Percentiles rank a stretch among this genome's conserved stretches.
Conservation (phyloP, 225 moss, liverwort and hornwort species). For the Thuidium tamariscinum region DNA sequence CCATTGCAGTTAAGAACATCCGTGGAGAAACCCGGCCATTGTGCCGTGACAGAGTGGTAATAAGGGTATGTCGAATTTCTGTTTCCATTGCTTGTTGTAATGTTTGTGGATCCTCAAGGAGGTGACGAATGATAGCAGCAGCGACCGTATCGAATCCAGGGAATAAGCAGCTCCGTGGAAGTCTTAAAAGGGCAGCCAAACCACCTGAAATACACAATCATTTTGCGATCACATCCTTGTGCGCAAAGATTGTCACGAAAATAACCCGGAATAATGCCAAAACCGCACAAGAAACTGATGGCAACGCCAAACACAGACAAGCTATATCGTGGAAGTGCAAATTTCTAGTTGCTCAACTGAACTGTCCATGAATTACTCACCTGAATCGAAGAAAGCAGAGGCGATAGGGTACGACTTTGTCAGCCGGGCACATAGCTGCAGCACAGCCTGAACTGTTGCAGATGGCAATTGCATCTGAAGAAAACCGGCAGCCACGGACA, state of each 20-base stretch:
- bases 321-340: neutral
- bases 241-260: neutral
- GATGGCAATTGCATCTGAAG: slow-evolving; percentile 67
- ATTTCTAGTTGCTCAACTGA: neutral
- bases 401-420: slow-evolving; percentile 82
- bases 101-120: slow-evolving; percentile 94
- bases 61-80: slow-evolving; percentile 77
- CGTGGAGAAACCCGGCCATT: slow-evolving; percentile 89
- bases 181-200: slow-evolving; percentile 51
- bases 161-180: slow-evolving; percentile 59
- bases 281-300: neutral
- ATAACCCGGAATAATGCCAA: neutral
- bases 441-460: slow-evolving; percentile 69
- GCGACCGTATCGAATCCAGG: slow-evolving; percentile 83
- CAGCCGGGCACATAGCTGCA: slow-evolving; percentile 84
- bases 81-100: slow-evolving; percentile 92
- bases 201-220: slow-evolving; percentile 44
- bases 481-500: slow-evolving; percentile 57
- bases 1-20: slow-evolving; percentile 93
- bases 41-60: slow-evolving; percentile 74
- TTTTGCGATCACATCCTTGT: neutral
- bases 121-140: slow-evolving; percentile 79
- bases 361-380: neutral
- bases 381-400: slow-evolving; percentile 73
- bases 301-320: neutral